phyloP scores from a whole-genome alignment of 768 basidiomycete species.

The Melanogaster broomeanus region DNA sequence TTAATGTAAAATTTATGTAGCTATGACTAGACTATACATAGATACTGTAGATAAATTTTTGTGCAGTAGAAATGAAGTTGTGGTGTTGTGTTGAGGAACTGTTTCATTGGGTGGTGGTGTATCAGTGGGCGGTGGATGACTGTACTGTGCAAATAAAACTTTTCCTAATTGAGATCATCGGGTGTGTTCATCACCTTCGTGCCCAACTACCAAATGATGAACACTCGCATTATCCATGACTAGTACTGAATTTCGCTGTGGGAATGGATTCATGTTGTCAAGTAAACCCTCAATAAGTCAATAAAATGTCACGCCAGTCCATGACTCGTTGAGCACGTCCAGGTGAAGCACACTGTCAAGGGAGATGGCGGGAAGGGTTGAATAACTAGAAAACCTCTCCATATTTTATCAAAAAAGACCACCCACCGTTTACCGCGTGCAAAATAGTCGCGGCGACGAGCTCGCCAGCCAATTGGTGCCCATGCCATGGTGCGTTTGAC shows the following conservation, averaged over 20 bases:
- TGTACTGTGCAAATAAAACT: too few relatives aligned
- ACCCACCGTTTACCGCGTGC: conserved; percentile 9
- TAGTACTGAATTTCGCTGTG: conserved; percentile 20
- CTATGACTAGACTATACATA: too few relatives aligned
- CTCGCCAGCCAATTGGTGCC: conserved; percentile 24
- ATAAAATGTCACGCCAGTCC: conserved; percentile 14
- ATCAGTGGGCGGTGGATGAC: too few relatives aligned
- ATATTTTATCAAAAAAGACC: not conserved
- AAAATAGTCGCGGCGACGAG: conserved; percentile 8
- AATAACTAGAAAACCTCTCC: conserved; percentile 20
- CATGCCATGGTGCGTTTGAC: conserved; percentile 24
- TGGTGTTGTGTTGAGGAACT: too few relatives aligned
- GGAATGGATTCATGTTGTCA: conserved; percentile 20
- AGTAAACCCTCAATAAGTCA: conserved; percentile 22
- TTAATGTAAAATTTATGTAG: too few relatives aligned
- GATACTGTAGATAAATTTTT: too few relatives aligned
- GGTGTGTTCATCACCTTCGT: too few relatives aligned
- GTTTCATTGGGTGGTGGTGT: too few relatives aligned
- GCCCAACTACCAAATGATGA: too few relatives aligned
- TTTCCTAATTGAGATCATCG: too few relatives aligned
- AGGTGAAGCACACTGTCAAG: conserved; percentile 26
- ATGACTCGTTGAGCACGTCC: conserved; percentile 22
- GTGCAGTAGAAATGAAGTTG: too few relatives aligned
- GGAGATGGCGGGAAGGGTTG: conserved; percentile 31
- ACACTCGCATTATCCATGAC: conserved; percentile 27